Evolutionary conservation across 2,329 filamentous ascomycete genomes (phyloP).

Genomic region (Colletotrichum sublineola): DNA sequence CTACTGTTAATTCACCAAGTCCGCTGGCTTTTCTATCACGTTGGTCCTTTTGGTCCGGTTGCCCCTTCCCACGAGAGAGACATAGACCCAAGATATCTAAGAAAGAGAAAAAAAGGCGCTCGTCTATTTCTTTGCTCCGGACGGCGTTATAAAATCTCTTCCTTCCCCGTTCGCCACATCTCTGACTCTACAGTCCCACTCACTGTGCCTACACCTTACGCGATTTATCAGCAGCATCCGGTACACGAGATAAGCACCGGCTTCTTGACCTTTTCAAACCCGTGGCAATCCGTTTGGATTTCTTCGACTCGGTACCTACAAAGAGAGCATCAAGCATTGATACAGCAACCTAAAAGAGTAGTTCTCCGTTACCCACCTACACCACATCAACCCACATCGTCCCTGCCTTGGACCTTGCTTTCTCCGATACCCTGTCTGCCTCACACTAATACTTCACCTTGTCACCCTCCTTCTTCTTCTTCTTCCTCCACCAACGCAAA

Average conservation of each 20-base stretch:
- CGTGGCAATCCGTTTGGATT: slow-evolving; percentile 1
- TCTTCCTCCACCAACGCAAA: slow-evolving; percentile 4
- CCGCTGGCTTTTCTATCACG: slow-evolving; percentile 10
- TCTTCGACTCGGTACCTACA: not conserved
- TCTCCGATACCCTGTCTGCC: slow-evolving; percentile 14
- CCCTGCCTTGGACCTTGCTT: slow-evolving; percentile 14
- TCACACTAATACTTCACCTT: slow-evolving; percentile 1
- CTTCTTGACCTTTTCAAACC: not conserved
- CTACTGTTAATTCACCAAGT: slow-evolving; percentile 2
- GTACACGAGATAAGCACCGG: not conserved
- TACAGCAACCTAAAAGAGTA: not conserved
- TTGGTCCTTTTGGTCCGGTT: slow-evolving; percentile 5
- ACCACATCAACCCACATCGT: not conserved
- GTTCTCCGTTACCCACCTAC: not conserved
- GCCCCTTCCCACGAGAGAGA: slow-evolving; percentile 11
- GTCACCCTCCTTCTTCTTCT: not conserved
- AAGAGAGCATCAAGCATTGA: not conserved
- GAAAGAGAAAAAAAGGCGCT: not conserved
- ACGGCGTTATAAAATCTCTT: slow-evolving; percentile 29
- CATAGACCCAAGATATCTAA: not conserved
- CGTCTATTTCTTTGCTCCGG: slow-evolving; percentile 1
- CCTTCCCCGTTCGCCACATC: slow-evolving; percentile 22
- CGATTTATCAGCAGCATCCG: not conserved
- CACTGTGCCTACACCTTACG: not conserved
- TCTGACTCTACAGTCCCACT: slow-evolving; percentile 13